A percentile compares a stretch with the other conserved stretches of the same genome.
These are phyloP conservation scores for Capsicum baccatum DNA, from an alignment of 257 asterid genomes.

Conservation along the genomic window DNA sequence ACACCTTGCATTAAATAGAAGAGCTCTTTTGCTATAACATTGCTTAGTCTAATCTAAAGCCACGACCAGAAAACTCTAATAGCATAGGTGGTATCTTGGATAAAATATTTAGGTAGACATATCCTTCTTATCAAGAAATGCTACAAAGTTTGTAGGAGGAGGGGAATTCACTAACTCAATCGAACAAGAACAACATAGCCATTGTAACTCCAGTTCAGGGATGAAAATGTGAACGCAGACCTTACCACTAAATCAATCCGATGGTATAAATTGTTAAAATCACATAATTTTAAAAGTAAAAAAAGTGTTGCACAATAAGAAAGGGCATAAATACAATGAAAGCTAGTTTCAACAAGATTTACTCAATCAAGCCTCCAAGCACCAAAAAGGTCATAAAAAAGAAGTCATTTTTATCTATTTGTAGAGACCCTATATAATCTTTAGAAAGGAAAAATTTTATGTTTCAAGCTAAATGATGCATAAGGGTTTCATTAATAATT, in stretches of 20 bases:
- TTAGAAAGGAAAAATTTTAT: not conserved
- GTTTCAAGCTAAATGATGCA: constrained; percentile 23
- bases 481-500: constrained; percentile 11
- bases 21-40: not conserved
- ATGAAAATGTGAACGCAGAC: too few relatives aligned
- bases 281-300: not conserved
- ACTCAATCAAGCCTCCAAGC: not conserved
- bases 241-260: not conserved
- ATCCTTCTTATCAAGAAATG: not conserved
- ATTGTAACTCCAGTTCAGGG: too few relatives aligned
- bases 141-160: not conserved
- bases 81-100: not conserved
- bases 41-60: not conserved
- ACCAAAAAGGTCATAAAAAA: not conserved
- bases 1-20: not conserved
- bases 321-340: not conserved
- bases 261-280: not conserved
- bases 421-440: constrained; percentile 1
- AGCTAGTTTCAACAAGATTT: not conserved
- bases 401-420: not conserved
- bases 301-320: not conserved
- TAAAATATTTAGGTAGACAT: not conserved
- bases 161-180: not conserved
- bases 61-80: not conserved
- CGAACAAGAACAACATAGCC: too few relatives aligned